Base-by-base conservation (phyloP, 179 eudicot species). In the Spergularia azorica region DNA sequence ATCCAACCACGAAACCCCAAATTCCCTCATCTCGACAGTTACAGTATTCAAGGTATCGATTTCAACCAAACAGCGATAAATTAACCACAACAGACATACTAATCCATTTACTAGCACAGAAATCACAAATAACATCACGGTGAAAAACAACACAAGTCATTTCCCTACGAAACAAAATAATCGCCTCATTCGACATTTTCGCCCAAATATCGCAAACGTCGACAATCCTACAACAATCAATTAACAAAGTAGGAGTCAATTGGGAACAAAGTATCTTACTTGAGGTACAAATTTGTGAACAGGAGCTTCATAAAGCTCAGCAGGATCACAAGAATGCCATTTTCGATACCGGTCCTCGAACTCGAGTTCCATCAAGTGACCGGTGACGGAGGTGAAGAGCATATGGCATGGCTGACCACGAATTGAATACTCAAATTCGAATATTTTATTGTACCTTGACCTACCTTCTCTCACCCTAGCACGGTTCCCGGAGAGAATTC, bases 321-420 rank as follows among this genome's bases (percentile, higher is more conserved):
- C 77, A 43, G 99, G 99, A 79, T 95, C 96, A 82, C 97, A 95
- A 1, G 97, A 93, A 59, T 93, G 85, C 97, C 99, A 95, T 77
- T 93, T 95, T 26, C 84, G 82, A 69, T 81, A 93, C 7, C 97
- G 90, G 0, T 88, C 92, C 0, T 93, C 97, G 75, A 95, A 95
- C 1, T 86, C 92, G 46, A 91, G 84, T 83, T 95, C 99, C 99
- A 95, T 95, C 14, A 95, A 87, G 75, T 95, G 99, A 16, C 99
- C 99, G 8, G 90, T 91, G 51, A 95, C 97, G 6, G 97, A 93
- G 59, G 99, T 95, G 84, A 95, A 91, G 18, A 89, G 72, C 99
- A 95, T 95, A 0, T 88, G 90, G 69, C 90, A 86, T 0, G 69
- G 86, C 76, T 91, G 97, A 3, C 88, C 90, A 1, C 83, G 78